Evolutionary conservation across 768 basidiomycete species (phyloP).

Genomic region (Rhizopogon vesiculosus): DNA sequence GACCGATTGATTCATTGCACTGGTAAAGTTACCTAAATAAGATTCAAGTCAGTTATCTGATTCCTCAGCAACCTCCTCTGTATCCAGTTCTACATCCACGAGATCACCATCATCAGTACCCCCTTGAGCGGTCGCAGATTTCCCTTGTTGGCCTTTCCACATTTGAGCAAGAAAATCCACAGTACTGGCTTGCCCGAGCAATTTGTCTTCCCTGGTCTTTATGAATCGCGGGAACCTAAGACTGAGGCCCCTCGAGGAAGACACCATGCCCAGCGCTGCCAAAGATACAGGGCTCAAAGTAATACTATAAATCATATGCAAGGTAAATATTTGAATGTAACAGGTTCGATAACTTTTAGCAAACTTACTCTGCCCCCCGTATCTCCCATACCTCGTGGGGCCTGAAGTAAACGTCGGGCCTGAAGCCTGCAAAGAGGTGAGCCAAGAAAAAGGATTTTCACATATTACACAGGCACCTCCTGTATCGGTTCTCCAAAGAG

Average conservation of each 20-base stretch:
- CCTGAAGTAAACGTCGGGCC: constrained; percentile 64
- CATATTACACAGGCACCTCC: constrained; percentile 44
- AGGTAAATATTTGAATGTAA: constrained; percentile 4
- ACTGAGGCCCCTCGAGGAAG: constrained; percentile 62
- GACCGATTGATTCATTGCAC: no score
- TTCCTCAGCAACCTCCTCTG: constrained; percentile 23
- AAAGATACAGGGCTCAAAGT: constrained; percentile 83
- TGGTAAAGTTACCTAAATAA: constrained; percentile 2
- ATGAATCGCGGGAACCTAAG: constrained; percentile 89
- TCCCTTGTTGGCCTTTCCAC: constrained; percentile 58
- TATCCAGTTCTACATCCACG: constrained; percentile 43
- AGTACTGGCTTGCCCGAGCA: constrained; percentile 66
- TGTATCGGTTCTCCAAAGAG: constrained; percentile 56
- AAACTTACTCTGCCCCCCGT: constrained; percentile 61
- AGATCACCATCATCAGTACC: constrained; percentile 55
- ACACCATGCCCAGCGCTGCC: constrained; percentile 64
- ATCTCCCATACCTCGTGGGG: constrained; percentile 89
- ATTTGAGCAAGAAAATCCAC: constrained; percentile 65
- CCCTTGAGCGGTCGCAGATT: constrained; percentile 25
- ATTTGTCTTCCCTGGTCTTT: constrained; percentile 67
- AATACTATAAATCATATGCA: constrained; percentile 39
- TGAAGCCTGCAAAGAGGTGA: constrained; percentile 41
- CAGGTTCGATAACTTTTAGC: not conserved
- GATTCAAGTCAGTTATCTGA: constrained; percentile 17
- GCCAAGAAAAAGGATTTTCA: not conserved